Base-by-base conservation (phyloP, 208 protist species). In the Acanthamoeba culbertsoni region DNA sequence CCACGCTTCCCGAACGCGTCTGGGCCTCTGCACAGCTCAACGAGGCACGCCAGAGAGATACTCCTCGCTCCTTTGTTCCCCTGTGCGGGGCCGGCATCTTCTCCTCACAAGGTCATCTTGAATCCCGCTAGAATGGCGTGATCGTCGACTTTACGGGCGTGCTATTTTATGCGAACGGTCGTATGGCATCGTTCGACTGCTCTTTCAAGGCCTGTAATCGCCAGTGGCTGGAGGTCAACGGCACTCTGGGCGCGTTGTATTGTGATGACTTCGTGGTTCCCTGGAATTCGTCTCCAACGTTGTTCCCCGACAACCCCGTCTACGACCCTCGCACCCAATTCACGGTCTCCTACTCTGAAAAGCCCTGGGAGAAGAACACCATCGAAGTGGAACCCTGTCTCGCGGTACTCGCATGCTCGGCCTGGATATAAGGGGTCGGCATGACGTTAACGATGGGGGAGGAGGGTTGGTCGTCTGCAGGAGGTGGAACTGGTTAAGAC, bases 221-320 rank as follows among this genome's bases (percentile, higher is more conserved):
- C 1, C 79, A 89, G n/a, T 65, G 79, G 46, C 33, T 89, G 35
- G 79, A 89, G 79, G 42, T 82, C 71, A 82, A 53, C 28, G 71
- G 71, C 20, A 82, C 71, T 6, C 26, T 37, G 71, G 71, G 71
- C 6, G 46, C 71, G 71, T n/a, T 82, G 0, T 28, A 40, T n/a
- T 82, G 71, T 18, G 71, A 82, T 14, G 71, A 82, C 71, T 53
- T 82, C 10, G 26, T 82, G 26, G 26, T 53, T 23, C 71, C 71
- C 23, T 82, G 71, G 71, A n/a, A 82, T n/a, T 37, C 26, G 28
- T 82, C 71, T 1, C 68, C 68, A 40, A 10, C 48, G 33, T 33
- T n/a, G 37, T 79, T 79, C 71, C 37, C 37, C 43, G 71, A 82
- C 26, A 82, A 82, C 71, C n/a, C n/a, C n/a, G 23, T 0, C 43